These are phyloP conservation scores for Papiliotrema laurentii DNA, from an alignment of 1,284 basidiomycete species.

Conservation along the genomic window DNA sequence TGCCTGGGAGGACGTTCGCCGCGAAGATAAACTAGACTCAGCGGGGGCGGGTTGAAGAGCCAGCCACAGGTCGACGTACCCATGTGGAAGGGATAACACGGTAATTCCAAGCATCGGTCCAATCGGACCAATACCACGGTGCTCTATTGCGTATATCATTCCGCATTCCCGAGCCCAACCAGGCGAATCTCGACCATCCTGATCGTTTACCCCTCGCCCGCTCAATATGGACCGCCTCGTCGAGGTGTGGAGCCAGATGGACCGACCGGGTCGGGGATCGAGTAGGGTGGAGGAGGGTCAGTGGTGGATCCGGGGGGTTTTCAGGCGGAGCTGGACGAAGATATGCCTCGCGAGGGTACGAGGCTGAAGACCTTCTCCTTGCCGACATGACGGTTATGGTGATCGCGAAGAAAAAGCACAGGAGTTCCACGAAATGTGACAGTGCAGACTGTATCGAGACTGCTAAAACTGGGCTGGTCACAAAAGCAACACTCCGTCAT, in stretches of 20 bases:
- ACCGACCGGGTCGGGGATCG: conserved; percentile 9
- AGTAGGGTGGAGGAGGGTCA: conserved; percentile 33
- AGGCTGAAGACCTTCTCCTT: too few relatives aligned
- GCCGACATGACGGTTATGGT: too few relatives aligned
- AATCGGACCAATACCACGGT: conserved; percentile 80
- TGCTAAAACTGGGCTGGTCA: too few relatives aligned
- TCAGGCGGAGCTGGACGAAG: too few relatives aligned
- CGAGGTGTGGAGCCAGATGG: background rate
- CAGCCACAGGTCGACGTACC: conserved; percentile 10
- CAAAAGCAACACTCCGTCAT: too few relatives aligned
- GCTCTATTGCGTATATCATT: conserved; percentile 69
- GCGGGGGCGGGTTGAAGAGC: too few relatives aligned
- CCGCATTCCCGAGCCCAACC: conserved; percentile 58
- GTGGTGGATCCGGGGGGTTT: conserved; percentile 39
- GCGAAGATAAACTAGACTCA: conserved; percentile 43
- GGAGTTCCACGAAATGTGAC: too few relatives aligned
- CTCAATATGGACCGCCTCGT: background rate
- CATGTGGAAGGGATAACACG: conserved; percentile 51
- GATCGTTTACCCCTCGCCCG: background rate
- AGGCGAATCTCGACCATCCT: background rate
- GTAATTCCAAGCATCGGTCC: conserved; percentile 86
- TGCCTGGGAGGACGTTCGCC: conserved; percentile 66
- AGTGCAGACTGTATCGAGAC: too few relatives aligned
- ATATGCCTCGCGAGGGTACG: too few relatives aligned
- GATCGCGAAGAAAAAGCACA: too few relatives aligned